Evolutionary conservation across 2,329 filamentous ascomycete species (phyloP), one percentile per base, ranked within the genome.

Genomic region (Aschersonia sp.): DNA sequence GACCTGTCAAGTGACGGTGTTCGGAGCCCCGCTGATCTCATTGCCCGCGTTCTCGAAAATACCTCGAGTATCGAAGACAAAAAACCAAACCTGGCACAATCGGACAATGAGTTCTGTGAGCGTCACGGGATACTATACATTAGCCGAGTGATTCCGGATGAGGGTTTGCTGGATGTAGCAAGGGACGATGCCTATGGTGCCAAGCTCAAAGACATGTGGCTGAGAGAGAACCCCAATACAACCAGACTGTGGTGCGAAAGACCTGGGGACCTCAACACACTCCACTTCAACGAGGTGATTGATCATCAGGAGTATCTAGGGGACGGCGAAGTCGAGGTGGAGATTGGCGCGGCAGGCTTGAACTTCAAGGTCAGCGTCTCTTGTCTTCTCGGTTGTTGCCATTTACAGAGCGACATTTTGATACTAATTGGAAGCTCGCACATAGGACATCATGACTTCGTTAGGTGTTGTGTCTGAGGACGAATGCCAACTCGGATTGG

Each of bases 401-500:
- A 22, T 22, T 22, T 22, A 22, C 22, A 22, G 22, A 22, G 22
- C 22, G 22, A 22, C 4, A 22, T 22, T 3, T 22, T 22, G 22
- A 22, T 22, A 22, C 22, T 22, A 22, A 22, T 22, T 22, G 22
- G 22, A 22, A 22, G 22, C 22, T 22, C 3, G 22, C 22, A 22
- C 22, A 22, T 22, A 22, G 22, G 22, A 22, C 22, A 22, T 22
- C 10, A 32, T 8, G 9, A 5, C 11, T 4, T 4, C 11, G 3
- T 30, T 35, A 5, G 35, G 35, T 12, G 8, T 39, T 39, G 41
- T 46, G 6, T 7, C 41, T 2, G 41, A 39, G 5, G 22, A 9
- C 9, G 35, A 47, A 9, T n/a, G 14, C 43, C 31, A 29, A 30
- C 29, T 49, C 53, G 42, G 46, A 37, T 50, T 58, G 22, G 50